These are phyloP conservation scores for Vigna hirtella DNA, from an alignment of 306 rosid genomes.

Conservation along the genomic window DNA sequence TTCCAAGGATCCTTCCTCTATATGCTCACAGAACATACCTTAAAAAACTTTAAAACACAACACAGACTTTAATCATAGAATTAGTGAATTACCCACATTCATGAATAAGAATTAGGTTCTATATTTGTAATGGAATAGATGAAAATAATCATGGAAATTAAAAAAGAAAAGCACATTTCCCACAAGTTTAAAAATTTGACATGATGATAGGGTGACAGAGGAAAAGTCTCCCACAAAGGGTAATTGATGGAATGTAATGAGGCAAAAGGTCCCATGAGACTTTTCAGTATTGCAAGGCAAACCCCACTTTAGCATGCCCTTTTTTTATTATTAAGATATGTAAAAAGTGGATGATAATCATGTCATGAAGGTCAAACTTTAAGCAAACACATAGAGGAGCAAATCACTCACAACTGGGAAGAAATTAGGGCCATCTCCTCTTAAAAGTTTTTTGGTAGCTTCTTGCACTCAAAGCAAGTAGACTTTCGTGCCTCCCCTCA, in stretches of 20 bases:
- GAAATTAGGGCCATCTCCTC: conserved; percentile 63
- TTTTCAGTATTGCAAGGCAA: conserved; percentile 68
- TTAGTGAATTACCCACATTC: not conserved
- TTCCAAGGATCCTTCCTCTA: conserved; percentile 44
- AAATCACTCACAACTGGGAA: conserved; percentile 72
- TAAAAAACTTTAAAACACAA: not conserved
- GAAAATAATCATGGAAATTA: not conserved
- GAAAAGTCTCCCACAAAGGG: conserved; percentile 54
- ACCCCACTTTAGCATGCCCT: conserved; percentile 66
- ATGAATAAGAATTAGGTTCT: too few species aligned
- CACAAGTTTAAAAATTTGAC: conserved; percentile 39
- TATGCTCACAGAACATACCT: not conserved
- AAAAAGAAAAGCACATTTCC: conserved; percentile 43
- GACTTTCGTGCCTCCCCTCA: conserved; percentile 70
- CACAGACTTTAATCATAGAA: not conserved
- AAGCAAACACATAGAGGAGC: conserved; percentile 79
- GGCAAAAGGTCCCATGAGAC: conserved; percentile 72
- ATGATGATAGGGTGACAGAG: conserved; percentile 46
- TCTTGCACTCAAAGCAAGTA: conserved; percentile 98
- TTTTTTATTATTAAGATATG: conserved; percentile 35
- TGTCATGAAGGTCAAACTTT: conserved; percentile 90
- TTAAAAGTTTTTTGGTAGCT: conserved; percentile 79
- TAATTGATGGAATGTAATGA: conserved; percentile 76
- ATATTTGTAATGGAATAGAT: too few species aligned
- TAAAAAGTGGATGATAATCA: conserved; percentile 59